Conservation (phyloP, 345 rosid species). For the Draba incana region DNA sequence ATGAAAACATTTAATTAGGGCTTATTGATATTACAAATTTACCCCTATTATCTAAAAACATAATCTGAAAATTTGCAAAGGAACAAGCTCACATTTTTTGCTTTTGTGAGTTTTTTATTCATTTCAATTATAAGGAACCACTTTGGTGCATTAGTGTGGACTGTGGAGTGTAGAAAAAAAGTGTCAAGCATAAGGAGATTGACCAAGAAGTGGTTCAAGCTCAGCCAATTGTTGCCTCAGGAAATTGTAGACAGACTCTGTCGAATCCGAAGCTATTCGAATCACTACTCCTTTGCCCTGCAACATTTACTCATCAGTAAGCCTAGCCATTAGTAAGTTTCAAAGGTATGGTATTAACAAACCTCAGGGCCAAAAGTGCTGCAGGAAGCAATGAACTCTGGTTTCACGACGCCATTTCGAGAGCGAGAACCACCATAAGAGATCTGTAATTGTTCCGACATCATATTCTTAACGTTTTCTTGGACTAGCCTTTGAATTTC, state of each 20-base stretch:
- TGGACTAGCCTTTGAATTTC: constrained; percentile 66
- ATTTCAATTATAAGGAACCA: not conserved
- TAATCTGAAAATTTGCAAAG: not conserved
- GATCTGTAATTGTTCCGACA: constrained; percentile 67
- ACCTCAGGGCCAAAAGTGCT: constrained; percentile 86
- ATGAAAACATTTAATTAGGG: not conserved
- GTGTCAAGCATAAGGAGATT: constrained; percentile 57
- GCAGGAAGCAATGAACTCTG: constrained; percentile 74
- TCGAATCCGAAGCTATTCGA: constrained; percentile 76
- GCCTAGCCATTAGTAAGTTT: not conserved
- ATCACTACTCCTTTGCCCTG: constrained; percentile 77
- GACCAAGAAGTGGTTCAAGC: constrained; percentile 72
- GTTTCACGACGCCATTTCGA: constrained; percentile 45
- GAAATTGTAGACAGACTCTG: constrained; percentile 83
- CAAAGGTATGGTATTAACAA: constrained; percentile 37
- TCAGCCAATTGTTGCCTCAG: constrained; percentile 61
- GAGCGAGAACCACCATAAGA: constrained; percentile 49
- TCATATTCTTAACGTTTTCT: constrained; percentile 76
- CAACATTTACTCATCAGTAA: constrained; percentile 1
- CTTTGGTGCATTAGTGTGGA: not conserved
- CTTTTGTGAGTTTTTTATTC: too few relatives aligned
- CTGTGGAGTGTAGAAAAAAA: not conserved
- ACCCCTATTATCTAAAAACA: not conserved
- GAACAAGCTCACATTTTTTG: not conserved
- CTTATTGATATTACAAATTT: not conserved